These are phyloP conservation scores for Daldinia eschscholtzii DNA, from an alignment of 2,329 filamentous ascomycete genomes.

Conservation along the genomic window DNA sequence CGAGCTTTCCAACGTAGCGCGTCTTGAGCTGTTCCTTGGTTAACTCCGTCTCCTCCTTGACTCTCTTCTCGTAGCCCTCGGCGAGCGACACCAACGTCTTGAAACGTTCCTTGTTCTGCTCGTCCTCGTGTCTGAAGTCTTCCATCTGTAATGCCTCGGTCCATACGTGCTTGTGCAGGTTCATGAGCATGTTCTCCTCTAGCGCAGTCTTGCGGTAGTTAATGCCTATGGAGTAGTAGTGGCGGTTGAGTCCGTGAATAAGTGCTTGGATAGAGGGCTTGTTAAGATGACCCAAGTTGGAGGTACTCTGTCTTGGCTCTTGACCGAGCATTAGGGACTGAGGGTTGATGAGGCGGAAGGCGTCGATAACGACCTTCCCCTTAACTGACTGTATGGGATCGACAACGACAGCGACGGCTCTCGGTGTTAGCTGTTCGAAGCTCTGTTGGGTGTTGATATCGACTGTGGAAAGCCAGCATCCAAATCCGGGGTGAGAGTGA, in stretches of 20 bases:
- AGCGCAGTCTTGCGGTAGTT: slow-evolving; percentile 97
- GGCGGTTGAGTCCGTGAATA: slow-evolving; percentile 96
- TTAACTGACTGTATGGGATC: slow-evolving; percentile 99
- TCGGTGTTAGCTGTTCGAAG: slow-evolving; percentile 98
- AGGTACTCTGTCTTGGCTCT: slow-evolving; percentile 96
- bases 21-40: slow-evolving; percentile 99
- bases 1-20: slow-evolving; percentile 97
- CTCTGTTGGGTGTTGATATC: slow-evolving; percentile 99
- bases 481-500: slow-evolving; percentile 98
- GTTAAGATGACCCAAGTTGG: slow-evolving; percentile 96
- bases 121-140: slow-evolving; percentile 87
- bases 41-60: slow-evolving; percentile 98
- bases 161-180: slow-evolving; percentile 99
- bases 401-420: slow-evolving; percentile 96
- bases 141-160: slow-evolving; percentile 98
- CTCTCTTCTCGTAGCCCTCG: slow-evolving; percentile 97
- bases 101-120: slow-evolving; percentile 88
- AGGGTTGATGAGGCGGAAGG: slow-evolving; percentile 97
- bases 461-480: slow-evolving; percentile 98
- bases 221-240: slow-evolving; percentile 99
- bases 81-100: slow-evolving; percentile 89
- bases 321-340: slow-evolving; percentile 98
- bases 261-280: slow-evolving; percentile 99
- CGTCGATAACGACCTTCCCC: slow-evolving; percentile 99
- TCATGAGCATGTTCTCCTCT: slow-evolving; percentile 99